These are phyloP conservation scores for Podila clonocystis DNA, from an alignment of 192 early-diverging fungal genomes.

Conservation along the genomic window DNA sequence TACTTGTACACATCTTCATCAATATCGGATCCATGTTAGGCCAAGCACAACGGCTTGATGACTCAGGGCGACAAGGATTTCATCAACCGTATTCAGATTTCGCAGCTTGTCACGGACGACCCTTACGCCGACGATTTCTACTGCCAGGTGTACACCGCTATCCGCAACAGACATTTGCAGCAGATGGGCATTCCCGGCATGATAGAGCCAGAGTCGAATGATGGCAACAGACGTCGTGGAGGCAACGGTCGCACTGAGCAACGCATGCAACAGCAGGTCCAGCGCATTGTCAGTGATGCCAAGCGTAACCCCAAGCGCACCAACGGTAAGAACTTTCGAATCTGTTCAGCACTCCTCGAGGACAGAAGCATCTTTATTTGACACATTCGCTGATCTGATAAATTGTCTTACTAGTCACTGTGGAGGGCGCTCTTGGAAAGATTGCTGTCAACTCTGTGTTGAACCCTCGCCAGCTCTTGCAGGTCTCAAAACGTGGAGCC, in stretches of 20 bases:
- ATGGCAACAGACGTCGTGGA: constrained; percentile 41
- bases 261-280: constrained; percentile 94
- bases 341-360: background rate
- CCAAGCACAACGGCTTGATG: constrained; percentile 91
- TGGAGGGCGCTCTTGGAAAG: constrained; percentile 96
- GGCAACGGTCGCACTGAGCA: constrained; percentile 53
- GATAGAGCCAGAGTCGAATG: constrained; percentile 13
- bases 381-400: background rate
- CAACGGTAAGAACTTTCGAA: constrained; percentile 60
- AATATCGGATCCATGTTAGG: constrained; percentile 50
- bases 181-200: constrained; percentile 51
- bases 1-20: background rate
- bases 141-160: constrained; percentile 88
- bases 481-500: constrained; percentile 65
- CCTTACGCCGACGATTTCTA: constrained; percentile 97
- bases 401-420: constrained; percentile 64
- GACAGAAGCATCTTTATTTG: background rate
- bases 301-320: constrained; percentile 87
- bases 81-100: constrained; percentile 93
- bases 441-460: constrained; percentile 89
- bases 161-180: constrained; percentile 63
- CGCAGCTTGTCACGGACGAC: constrained; percentile 93
- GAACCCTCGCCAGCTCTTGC: constrained; percentile 89
- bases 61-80: constrained; percentile 93
- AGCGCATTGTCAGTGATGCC: constrained; percentile 94